Conservation (phyloP, 257 asterid species). For the Echium plantagineum region DNA sequence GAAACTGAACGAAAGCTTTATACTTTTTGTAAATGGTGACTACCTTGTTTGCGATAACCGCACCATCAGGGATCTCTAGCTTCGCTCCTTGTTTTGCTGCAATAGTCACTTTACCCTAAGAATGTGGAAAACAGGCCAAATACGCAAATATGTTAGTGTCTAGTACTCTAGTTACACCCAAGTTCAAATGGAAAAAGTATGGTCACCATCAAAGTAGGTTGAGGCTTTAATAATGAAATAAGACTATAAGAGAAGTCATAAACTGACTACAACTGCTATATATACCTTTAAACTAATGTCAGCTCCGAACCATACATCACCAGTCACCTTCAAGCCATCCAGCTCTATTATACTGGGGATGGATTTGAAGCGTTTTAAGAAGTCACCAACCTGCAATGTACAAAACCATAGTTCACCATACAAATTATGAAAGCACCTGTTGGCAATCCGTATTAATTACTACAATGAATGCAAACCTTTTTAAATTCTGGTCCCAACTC, state of each 20-base stretch:
- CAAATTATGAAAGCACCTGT: conserved; percentile 2
- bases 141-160: not conserved
- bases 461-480: conserved; percentile 46
- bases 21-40: too few species aligned
- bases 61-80: conserved; percentile 76
- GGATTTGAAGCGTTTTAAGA: conserved; percentile 77
- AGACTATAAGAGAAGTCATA: not conserved
- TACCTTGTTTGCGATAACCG: conserved; percentile 78
- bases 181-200: too few species aligned
- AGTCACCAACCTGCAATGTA: conserved; percentile 54
- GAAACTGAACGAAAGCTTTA: too few species aligned
- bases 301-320: conserved; percentile 90
- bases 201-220: not conserved
- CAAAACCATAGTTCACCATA: not conserved
- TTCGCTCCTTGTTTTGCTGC: conserved; percentile 68
- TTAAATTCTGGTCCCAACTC: conserved; percentile 97
- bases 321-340: conserved; percentile 81
- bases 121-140: not conserved
- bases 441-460: conserved; percentile 1
- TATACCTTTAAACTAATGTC: conserved; percentile 66
- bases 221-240: not conserved
- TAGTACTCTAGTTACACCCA: not conserved
- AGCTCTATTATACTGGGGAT: conserved; percentile 92
- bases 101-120: conserved; percentile 74
- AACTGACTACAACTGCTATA: not conserved